Evolutionary conservation across 2,329 filamentous ascomycete genomes (phyloP), one percentile per base, ranked within the genome.

Genomic region (Bipolaris gigantea): DNA sequence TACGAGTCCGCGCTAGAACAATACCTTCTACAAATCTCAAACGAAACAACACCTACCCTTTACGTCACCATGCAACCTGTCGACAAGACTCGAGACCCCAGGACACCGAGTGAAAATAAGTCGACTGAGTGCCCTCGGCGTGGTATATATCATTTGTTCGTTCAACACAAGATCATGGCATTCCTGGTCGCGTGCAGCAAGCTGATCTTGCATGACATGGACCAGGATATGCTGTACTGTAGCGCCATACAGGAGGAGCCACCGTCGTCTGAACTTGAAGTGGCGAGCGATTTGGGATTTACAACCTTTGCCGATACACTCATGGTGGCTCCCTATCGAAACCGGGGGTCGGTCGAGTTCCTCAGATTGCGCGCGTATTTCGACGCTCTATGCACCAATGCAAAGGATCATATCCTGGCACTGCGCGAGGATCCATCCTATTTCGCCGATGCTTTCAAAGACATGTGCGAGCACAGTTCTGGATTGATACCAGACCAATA

Each of bases 361-460:
- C 1, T n/a, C 19, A 50, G 16, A 11, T 16, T 48, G 3, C 42
- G 45, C 2, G 36, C 23, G 13, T 50, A 45, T 10, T 40, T 48
- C 10, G 36, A 40, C 25, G 34, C 35, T 9, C 9, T 48, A 16
- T 46, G 34, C 11, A 47, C 33, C 1, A 45, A 50, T 16, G 36
- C 50, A 1, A 52, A 50, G 18, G 34, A 47, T 16, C 55, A 58
- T 11, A 27, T 58, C 3, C 36, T 46, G 36, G 55, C 52, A 34
- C 32, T 58, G 0, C 52, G 50, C 4, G 55, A 57, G 47, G 50
- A 53, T n/a, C 55, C 55, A 16, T 43, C 19, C 1, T 58, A 58
- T 33, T 53, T 58, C n/a, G 48, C 48, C 1, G 51, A 58, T 27
- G 43, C 23, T 2, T 30, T 55, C 23, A 34, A 7, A 2, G 52